Evolutionary conservation across 352 stramenopile genomes (phyloP), one percentile per base, ranked within the genome.

Genomic region (Plasmopara viticola): DNA sequence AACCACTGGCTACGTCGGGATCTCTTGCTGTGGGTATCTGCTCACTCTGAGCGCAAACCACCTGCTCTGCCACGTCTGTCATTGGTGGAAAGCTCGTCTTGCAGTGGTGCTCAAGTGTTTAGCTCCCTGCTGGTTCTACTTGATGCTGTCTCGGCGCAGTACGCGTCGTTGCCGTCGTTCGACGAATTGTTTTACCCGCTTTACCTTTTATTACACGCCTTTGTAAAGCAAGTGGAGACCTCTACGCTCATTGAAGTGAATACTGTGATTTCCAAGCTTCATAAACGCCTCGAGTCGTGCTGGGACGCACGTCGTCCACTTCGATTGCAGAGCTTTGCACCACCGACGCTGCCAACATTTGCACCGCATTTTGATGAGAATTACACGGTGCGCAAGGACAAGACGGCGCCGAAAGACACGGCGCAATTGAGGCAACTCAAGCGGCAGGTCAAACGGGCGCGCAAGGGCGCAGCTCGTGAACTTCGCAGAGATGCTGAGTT

Each of bases 391-490:
- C 84, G 85, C 33, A 97, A 97, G 69, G 88, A 97, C 70, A 92
- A 93, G 56, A 87, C 78, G 18, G 62, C 75, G 28, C 79, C 95
- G 51, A 70, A 78, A 30, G 86, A 94, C 46, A 79, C 78, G 34
- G 85, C 81, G n/a, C 72, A 87, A 67, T 78, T 81, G 52, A 95
- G 97, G 69, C 77, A 97, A 52, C 74, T 98, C 33, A 74, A 96
- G 45, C 86, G 95, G 33, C 94, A 98, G 63, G 95, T 98, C 55
- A 98, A 98, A 64, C 88, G 95, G 33, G 95, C 97, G 48, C 84
- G 96, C 57, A 98, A 98, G 74, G 93, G 91, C 10, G 92, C 96
- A 9, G 90, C 94, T 20, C 84, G 95, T 39, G 96, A 99, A 60
- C 67, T 99, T 44, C 90, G 94, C 20, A 74, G 96, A 47, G 96